phyloP scores from a whole-genome alignment of 23 red algal genomes.

The Chondrus crispus region DNA sequence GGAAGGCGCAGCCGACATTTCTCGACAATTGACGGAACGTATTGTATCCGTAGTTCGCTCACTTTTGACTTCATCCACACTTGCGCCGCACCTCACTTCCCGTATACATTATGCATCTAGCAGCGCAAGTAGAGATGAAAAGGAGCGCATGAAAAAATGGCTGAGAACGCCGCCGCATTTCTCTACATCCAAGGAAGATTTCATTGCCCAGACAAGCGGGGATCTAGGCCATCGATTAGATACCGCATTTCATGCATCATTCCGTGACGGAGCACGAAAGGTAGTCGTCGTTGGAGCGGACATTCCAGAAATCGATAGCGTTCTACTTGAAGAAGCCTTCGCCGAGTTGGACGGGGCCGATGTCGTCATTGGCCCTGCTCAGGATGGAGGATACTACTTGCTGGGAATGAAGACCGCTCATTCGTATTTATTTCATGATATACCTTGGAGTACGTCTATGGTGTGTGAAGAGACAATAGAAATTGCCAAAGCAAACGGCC shows the following conservation, averaged over 20 bases:
- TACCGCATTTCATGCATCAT: conserved; percentile 50
- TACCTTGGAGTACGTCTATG: conserved; percentile 62
- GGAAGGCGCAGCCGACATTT: conserved; percentile 65
- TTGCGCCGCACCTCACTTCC: not conserved
- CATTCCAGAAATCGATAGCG: conserved; percentile 47
- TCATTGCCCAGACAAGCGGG: conserved; percentile 35
- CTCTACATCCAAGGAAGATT: not conserved
- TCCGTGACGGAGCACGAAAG: conserved; percentile 5
- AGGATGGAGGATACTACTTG: conserved; percentile 93
- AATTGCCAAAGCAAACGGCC: not conserved
- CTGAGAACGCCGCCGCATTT: not conserved
- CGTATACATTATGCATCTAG: conserved; percentile 34
- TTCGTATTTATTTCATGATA: conserved; percentile 35
- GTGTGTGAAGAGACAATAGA: conserved; percentile 15
- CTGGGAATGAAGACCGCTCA: conserved; percentile 57
- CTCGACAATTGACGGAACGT: conserved; percentile 53
- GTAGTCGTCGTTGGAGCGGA: conserved; percentile 80
- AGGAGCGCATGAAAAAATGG: not conserved
- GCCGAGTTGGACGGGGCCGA: conserved; percentile 38
- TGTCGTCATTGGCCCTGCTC: conserved; percentile 83
- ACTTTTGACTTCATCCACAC: not conserved
- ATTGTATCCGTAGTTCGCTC: conserved; percentile 29
- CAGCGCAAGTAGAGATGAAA: not conserved
- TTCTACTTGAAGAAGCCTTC: conserved; percentile 56
- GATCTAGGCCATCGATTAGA: conserved; percentile 75